Percentiles rank a stretch among this genome's conserved stretches.
Conservation (phyloP, 306 rosid genomes). For the Ceratonia siliqua region DNA sequence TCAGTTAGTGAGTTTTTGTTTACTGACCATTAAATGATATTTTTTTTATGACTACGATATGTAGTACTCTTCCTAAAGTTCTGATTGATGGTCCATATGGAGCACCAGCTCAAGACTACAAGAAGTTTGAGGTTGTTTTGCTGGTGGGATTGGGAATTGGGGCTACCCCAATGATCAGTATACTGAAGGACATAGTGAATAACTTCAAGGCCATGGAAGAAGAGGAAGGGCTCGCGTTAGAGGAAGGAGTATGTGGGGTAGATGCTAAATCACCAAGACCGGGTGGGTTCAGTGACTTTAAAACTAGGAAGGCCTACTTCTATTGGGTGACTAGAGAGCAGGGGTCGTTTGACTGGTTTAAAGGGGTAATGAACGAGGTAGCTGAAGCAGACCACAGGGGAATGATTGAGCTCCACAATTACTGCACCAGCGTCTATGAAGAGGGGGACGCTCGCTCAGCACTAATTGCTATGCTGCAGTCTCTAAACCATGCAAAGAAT, state of each 20-base stretch:
- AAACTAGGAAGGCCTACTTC: constrained; percentile 56
- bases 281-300: constrained; percentile 25
- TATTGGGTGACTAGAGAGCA: constrained; percentile 77
- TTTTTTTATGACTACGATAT: not conserved
- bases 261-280: constrained; percentile 25
- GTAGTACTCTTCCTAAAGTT: constrained; percentile 52
- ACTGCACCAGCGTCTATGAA: constrained; percentile 74
- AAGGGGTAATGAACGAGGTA: constrained; percentile 66
- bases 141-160: constrained; percentile 74
- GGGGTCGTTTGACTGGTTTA: constrained; percentile 73
- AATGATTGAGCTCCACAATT: constrained; percentile 63
- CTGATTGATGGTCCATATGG: constrained; percentile 78
- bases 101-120: constrained; percentile 79
- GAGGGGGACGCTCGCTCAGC: constrained; percentile 84
- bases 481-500: constrained; percentile 62
- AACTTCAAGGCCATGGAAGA: constrained; percentile 55
- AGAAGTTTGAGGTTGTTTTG: constrained; percentile 60
- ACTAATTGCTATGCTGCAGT: constrained; percentile 67
- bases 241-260: constrained; percentile 36
- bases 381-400: constrained; percentile 58
- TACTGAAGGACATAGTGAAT: constrained; percentile 62
- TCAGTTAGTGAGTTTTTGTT: not conserved
- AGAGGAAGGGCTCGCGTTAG: constrained; percentile 34
- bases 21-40: not conserved
- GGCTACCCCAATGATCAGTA: constrained; percentile 75